Base-by-base conservation (phyloP, 2,329 filamentous ascomycete genomes). In the Pyricularia sp. region DNA sequence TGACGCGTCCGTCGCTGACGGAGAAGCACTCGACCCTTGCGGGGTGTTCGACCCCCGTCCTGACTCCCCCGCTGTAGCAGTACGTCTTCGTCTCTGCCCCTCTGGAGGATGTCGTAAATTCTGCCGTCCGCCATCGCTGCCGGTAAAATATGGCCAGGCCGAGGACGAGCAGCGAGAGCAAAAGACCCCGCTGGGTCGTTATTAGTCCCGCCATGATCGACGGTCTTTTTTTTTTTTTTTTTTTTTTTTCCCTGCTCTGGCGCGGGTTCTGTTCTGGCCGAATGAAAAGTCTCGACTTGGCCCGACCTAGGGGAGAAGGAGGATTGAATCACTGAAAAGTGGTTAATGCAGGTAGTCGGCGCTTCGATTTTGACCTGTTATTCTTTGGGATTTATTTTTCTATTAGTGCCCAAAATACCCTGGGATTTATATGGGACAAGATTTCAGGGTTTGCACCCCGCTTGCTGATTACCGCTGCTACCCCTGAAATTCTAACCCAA, bases 11-110 rank as follows among this genome's bases (percentile, higher is more conserved):
- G 59, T 82, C 76, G 1, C 75, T 74, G 1, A 89, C 83, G 5
- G 82, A 82, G 75, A 90, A 89, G 77, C 88, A 90, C 66, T 82
- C 79, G 2, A 82, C 81, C 1, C 76, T 71, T 0, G 81, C 78
- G 9, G 78, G 71, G 0, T 74, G 72, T 1, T 75, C 70, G 28
- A 78, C 77, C 26, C 83, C 78, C 0, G 83, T 84, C 28, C 75
- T 80, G 65, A 86, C 42, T 65, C 74, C 77, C 3, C 78, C 78
- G 3, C 78, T 78, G 70, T 83, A 83, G 73, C 82, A 84, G 71
- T 81, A 75, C 1, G 78, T 80, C 68, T 77, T 59, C 11, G 67
- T 20, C 42, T 11, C 65, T 50, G 23, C 59, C 14, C 5, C 23
- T 6, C 28, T 14, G 6, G 26, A 26, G 6, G 23, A 28, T 28